Base-by-base conservation (phyloP, 345 rosid species). In the Mangifera indica region DNA sequence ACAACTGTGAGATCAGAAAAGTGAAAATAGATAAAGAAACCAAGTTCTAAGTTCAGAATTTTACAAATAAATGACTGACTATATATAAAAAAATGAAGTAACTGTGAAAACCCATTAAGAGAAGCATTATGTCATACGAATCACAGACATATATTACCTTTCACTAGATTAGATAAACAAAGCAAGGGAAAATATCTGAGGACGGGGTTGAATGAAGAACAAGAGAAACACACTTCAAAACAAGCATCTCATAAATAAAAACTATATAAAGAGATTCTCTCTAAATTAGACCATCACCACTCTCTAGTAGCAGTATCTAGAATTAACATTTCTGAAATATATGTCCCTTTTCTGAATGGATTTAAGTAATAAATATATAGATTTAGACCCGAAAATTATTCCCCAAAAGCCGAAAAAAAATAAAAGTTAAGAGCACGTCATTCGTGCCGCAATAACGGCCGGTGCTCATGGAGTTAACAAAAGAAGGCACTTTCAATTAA, bases 371-470 rank as follows among this genome's bases (percentile, higher is more conserved):
- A 14, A 18, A 6, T 18, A 49, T 1, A 46, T 48, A 21, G 13
- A 52, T 25, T 59, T 59, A 42, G 10, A 65, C 18, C n/a, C 0
- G 18, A 70, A 71, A 32, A 2, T 24, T 34, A 58, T 66, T 54
- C 71, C 42, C 34, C 26, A 45, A 78, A 66, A 12, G 45, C 53
- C 2, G 46, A 1, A 40, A n/a, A 18, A 29, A 62, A 55, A 72
- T 61, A 42, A 58, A 69, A 74, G 70, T 63, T 72, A 65, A 72
- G 80, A 81, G 92, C 84, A 89, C 89, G 87, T 88, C 90, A 84
- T 87, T 82, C 73, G 82, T 81, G 97, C 98, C 97, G 98, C 88
- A 82, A 88, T 85, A 78, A 66, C 92, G 89, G 93, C 93, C 93
- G 81, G 80, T 76, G 88, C 25, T 68, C 66, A 72, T 69, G 77